These are phyloP conservation scores for Ploettnerulaceae sp. DNA, from an alignment of 2,329 filamentous ascomycete genomes.

Conservation along the genomic window DNA sequence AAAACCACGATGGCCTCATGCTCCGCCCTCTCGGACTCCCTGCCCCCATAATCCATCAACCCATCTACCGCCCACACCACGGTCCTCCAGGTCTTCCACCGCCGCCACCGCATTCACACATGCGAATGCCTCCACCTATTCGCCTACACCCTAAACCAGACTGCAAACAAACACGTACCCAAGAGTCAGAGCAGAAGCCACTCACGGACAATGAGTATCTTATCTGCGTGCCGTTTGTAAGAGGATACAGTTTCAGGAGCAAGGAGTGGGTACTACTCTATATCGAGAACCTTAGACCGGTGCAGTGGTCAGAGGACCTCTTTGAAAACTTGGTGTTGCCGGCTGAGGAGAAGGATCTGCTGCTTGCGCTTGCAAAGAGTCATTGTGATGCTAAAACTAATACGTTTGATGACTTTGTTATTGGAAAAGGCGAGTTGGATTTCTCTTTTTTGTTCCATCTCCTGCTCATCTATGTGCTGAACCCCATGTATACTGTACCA, in stretches of 20 bases:
- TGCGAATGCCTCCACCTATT: neutral
- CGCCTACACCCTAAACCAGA: neutral
- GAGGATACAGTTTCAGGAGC: conserved; percentile 32
- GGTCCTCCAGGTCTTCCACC: neutral
- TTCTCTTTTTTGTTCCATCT: neutral
- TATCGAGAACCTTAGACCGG: conserved; percentile 40
- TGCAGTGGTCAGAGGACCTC: conserved; percentile 44
- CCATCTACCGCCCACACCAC: neutral
- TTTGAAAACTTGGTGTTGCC: conserved; percentile 46
- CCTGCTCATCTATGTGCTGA: neutral
- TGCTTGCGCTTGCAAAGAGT: conserved; percentile 45
- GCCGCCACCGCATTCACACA: neutral
- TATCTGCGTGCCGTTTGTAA: conserved; percentile 6
- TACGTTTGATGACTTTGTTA: conserved; percentile 46
- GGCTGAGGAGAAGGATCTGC: conserved; percentile 45
- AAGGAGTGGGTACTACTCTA: conserved; percentile 46
- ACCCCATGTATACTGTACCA: neutral
- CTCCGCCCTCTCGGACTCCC: conserved; percentile 1
- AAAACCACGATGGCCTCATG: conserved; percentile 17
- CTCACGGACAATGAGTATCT: conserved; percentile 6
- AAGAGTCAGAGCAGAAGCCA: neutral
- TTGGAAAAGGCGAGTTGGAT: conserved; percentile 42
- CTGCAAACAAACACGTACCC: neutral
- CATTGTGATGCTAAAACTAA: conserved; percentile 37
- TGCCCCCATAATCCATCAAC: conserved; percentile 1